These are phyloP conservation scores for Talaromyces adpressus DNA, from an alignment of 495 filamentous ascomycete species.

Conservation along the genomic window DNA sequence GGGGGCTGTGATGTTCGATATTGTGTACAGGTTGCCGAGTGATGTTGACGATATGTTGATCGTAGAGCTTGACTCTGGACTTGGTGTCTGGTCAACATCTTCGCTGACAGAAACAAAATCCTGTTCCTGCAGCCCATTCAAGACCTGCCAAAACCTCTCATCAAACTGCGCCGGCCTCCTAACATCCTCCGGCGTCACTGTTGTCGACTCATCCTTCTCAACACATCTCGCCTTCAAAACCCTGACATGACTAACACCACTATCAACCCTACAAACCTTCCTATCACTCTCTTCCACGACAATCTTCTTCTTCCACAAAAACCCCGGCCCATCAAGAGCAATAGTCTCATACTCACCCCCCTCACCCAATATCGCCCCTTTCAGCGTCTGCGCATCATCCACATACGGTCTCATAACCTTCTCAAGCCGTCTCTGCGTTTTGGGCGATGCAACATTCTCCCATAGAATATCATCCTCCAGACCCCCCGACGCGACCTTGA, in stretches of 20 bases:
- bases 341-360: slow-evolving; percentile 97
- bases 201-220: slow-evolving; percentile 29
- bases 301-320: slow-evolving; percentile 66
- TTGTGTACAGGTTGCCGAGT: slow-evolving; percentile 18
- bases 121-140: slow-evolving; percentile 17
- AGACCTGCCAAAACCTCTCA: slow-evolving; percentile 24
- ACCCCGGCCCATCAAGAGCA: slow-evolving; percentile 68
- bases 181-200: slow-evolving; percentile 31
- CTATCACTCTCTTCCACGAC: slow-evolving; percentile 48
- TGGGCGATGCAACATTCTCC: slow-evolving; percentile 60
- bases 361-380: slow-evolving; percentile 75
- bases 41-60: background rate
- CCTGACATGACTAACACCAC: slow-evolving; percentile 61
- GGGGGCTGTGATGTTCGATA: slow-evolving; percentile 38
- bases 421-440: slow-evolving; percentile 47
- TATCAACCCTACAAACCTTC: slow-evolving; percentile 54
- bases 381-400: slow-evolving; percentile 35
- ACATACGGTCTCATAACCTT: slow-evolving; percentile 63
- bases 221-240: slow-evolving; percentile 52
- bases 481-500: slow-evolving; percentile 92
- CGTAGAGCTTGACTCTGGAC: background rate
- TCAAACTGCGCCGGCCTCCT: slow-evolving; percentile 41
- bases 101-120: background rate
- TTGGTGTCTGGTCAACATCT: background rate
- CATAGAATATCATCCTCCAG: slow-evolving; percentile 77